Conservation (phyloP, 352 stramenopile species). For the Globisporangium cystogenes region DNA sequence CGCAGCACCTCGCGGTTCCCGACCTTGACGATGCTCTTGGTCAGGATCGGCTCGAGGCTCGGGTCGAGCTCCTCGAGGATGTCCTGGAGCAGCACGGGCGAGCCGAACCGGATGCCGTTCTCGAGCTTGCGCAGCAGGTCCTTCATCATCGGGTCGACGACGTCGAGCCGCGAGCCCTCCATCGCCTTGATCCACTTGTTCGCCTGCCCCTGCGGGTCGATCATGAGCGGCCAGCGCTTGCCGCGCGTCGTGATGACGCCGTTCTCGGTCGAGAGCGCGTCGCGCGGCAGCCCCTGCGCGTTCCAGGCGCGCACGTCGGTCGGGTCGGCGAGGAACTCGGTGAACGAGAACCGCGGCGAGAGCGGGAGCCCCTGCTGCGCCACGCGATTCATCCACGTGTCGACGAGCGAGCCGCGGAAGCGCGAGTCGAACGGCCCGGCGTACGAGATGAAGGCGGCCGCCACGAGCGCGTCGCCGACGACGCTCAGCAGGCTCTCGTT, state of each 20-base stretch:
- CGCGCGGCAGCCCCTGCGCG: constrained; percentile 89
- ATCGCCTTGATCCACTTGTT: constrained; percentile 97
- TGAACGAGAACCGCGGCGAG: constrained; percentile 89
- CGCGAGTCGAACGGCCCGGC: constrained; percentile 93
- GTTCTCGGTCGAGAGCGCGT: constrained; percentile 94
- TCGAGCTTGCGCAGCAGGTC: constrained; percentile 93
- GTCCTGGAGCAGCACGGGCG: constrained; percentile 93
- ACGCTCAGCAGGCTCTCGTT: constrained; percentile 87
- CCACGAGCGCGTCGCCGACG: constrained; percentile 90
- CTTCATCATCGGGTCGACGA: constrained; percentile 95
- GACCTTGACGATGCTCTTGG: constrained; percentile 93
- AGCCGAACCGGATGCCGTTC: constrained; percentile 92
- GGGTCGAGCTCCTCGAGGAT: constrained; percentile 95
- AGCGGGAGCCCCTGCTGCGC: constrained; percentile 80
- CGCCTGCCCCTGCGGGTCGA: constrained; percentile 94
- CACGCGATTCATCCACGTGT: constrained; percentile 89
- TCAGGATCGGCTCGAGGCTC: constrained; percentile 91
- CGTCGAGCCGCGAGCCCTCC: constrained; percentile 81
- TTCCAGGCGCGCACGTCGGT: constrained; percentile 95
- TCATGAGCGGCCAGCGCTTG: constrained; percentile 96
- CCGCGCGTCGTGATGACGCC: constrained; percentile 94
- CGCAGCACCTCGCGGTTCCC: constrained; percentile 92
- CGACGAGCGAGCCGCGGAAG: constrained; percentile 80
- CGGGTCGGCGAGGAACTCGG: constrained; percentile 89
- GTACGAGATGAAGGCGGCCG: constrained; percentile 94